Percentiles rank a stretch among this genome's conserved stretches.
These are phyloP conservation scores for Zygosaccharomyces kombuchaensis DNA, from an alignment of 805 yeast species.

Conservation along the genomic window DNA sequence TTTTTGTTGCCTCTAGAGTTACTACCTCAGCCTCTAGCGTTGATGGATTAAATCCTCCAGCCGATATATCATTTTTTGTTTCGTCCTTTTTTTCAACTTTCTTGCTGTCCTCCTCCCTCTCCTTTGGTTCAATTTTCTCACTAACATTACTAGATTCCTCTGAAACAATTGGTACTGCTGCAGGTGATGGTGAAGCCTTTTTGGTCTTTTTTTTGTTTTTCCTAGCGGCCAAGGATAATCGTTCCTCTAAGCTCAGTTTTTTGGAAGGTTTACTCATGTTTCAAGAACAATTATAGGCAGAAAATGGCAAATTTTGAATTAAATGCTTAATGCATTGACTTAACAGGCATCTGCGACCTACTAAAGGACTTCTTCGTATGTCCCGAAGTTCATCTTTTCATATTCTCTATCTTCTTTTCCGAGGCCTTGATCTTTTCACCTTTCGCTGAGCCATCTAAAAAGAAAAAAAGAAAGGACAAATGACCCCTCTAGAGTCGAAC, in stretches of 20 bases:
- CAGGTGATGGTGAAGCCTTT: slow-evolving; percentile 21
- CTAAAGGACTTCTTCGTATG: background rate
- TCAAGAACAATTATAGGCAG: background rate
- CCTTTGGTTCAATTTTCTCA: background rate
- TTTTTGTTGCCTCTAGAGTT: background rate
- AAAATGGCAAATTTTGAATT: background rate
- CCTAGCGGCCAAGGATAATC: slow-evolving; percentile 78
- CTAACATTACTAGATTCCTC: background rate
- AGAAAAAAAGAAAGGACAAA: background rate
- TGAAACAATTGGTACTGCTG: slow-evolving; percentile 1
- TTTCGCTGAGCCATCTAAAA: background rate
- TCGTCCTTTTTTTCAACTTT: background rate
- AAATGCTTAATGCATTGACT: background rate
- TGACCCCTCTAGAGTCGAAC: background rate
- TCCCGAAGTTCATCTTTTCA: background rate
- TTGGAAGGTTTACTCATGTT: slow-evolving; percentile 38
- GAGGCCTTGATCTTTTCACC: background rate
- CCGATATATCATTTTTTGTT: background rate
- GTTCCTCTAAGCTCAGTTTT: slow-evolving; percentile 74
- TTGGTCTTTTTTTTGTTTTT: slow-evolving; percentile 33
- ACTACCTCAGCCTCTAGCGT: background rate
- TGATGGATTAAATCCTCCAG: background rate
- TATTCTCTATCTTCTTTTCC: background rate
- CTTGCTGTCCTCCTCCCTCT: background rate
- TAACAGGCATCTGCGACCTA: background rate